Conservation (phyloP, 2,329 filamentous ascomycete genomes). For the Verticillium tricorpus region DNA sequence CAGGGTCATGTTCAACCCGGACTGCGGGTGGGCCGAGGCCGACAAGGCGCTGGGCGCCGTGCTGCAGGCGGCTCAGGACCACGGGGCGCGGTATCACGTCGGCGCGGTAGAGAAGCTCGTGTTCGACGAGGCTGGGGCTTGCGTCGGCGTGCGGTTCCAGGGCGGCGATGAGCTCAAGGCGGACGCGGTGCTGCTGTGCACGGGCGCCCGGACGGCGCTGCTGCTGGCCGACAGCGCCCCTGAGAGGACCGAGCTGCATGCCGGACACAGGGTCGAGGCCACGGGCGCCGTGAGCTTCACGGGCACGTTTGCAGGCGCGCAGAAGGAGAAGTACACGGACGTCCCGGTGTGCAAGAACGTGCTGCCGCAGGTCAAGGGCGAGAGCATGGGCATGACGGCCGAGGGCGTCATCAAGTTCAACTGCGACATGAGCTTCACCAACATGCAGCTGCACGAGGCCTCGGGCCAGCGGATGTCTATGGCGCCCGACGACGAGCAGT, state of each 20-base stretch:
- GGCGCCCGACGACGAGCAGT: constrained; percentile 37
- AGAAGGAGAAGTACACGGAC: constrained; percentile 41
- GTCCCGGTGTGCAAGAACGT: constrained; percentile 51
- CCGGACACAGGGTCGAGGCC: constrained; percentile 48
- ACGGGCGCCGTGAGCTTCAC: constrained; percentile 47
- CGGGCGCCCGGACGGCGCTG: constrained; percentile 52
- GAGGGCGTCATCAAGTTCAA: constrained; percentile 57
- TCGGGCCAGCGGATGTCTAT: constrained; percentile 49
- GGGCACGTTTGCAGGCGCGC: constrained; percentile 32
- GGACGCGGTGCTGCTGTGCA: constrained; percentile 48
- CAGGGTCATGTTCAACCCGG: constrained; percentile 52
- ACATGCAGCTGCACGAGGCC: constrained; percentile 39
- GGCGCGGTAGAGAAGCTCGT: constrained; percentile 42
- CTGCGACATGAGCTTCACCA: constrained; percentile 54
- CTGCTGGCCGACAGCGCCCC: constrained; percentile 48
- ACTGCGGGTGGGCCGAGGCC: constrained; percentile 55
- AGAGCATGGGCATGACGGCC: constrained; percentile 38
- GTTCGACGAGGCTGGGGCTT: constrained; percentile 40
- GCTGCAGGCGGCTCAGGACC: constrained; percentile 43
- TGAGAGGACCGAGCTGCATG: constrained; percentile 44
- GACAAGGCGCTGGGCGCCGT: constrained; percentile 52
- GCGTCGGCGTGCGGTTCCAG: constrained; percentile 43
- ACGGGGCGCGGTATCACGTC: constrained; percentile 51
- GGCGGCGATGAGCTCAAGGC: constrained; percentile 43
- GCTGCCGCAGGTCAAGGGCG: constrained; percentile 34